Base-by-base conservation (phyloP, 805 yeast species). In the Kuraishia floccosa region DNA sequence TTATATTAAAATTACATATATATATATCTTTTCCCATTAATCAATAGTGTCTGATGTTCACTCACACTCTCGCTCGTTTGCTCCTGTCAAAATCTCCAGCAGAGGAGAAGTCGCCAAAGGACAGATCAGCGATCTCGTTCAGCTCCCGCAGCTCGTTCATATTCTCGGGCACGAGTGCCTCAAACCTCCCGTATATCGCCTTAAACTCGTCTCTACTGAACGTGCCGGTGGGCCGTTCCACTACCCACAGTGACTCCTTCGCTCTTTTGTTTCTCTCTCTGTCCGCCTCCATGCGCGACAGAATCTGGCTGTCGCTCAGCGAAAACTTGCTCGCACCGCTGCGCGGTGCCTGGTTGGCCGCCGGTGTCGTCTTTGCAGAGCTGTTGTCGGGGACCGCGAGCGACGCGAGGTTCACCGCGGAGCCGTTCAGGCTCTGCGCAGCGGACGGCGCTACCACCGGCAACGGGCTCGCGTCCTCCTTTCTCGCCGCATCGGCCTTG, bases 281-380 rank as follows among this genome's bases (percentile, higher is more conserved):
- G 49, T 89, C 97, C 38, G 79, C 87, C 49, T 89, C 96, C 77
- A 89, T 85, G 36, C 97, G 60, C 23, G 72, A 65, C 12, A 85
- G 49, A 12, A 82, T 73, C 40, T 78, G 84, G 28, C 72, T 47
- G 13, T 49, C 51, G 2, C 49, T 25, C 4, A 50, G 35, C 5
- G 30, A 15, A 10, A 27, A 12, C 21, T 10, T 13, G 18, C 23
- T 17, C 6, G 28, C 12, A 9, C 9, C 17, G 8, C 18, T 8
- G 8, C 17, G 8, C 6, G 26, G 7, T 9, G 12, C 28, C 9
- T 10, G 10, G 9, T n/a, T n/a, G 11, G 17, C 17, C 18, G 28
- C 28, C 28, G 6, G 10, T 6, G 28, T 17, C 17, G 28, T 25
- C 16, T 25, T 16, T 11, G 11, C 26, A 7, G 26, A 6, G 7